Percentiles rank a stretch among this genome's conserved stretches.
phyloP scores from a whole-genome alignment of 2,329 filamentous ascomycete genomes.

The Chrysosporium keratinophilum region DNA sequence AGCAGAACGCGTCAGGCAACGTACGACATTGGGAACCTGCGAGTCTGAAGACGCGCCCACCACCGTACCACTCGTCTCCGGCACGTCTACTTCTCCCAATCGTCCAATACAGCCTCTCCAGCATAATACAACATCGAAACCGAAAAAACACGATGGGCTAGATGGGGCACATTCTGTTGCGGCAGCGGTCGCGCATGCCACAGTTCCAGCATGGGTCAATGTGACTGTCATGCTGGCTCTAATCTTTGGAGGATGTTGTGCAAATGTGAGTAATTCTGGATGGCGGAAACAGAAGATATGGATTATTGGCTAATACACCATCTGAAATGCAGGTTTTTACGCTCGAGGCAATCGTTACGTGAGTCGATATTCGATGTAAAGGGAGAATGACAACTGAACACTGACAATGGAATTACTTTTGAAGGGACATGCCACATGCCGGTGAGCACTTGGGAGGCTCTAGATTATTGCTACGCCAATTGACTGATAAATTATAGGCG shows the following conservation, averaged over 20 bases:
- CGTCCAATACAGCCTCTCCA: background rate
- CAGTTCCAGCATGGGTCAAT: constrained; percentile 51
- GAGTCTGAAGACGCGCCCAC: background rate
- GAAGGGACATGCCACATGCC: constrained; percentile 8
- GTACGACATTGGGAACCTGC: background rate
- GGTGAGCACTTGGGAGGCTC: constrained; percentile 18
- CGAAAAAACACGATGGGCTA: background rate
- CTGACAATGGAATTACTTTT: background rate
- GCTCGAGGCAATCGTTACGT: constrained; percentile 90
- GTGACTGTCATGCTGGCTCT: constrained; percentile 62
- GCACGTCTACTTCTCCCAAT: background rate
- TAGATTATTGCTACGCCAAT: background rate
- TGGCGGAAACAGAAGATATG: too few relatives aligned
- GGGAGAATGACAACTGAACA: constrained; percentile 5
- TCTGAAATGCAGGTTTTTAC: constrained; percentile 63
- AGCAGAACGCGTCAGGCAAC: constrained; percentile 9
- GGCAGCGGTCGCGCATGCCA: constrained; percentile 25
- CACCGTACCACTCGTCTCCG: too few relatives aligned
- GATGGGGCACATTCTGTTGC: constrained; percentile 14
- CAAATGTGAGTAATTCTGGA: constrained; percentile 55
- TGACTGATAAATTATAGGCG: constrained; percentile 44
- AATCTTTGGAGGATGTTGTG: constrained; percentile 93
- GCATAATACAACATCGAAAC: background rate
- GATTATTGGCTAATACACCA: constrained; percentile 13
- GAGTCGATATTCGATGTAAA: constrained; percentile 30